These are phyloP conservation scores for Dendrobium catenatum DNA, from an alignment of 106 monocot genomes.

Conservation along the genomic window DNA sequence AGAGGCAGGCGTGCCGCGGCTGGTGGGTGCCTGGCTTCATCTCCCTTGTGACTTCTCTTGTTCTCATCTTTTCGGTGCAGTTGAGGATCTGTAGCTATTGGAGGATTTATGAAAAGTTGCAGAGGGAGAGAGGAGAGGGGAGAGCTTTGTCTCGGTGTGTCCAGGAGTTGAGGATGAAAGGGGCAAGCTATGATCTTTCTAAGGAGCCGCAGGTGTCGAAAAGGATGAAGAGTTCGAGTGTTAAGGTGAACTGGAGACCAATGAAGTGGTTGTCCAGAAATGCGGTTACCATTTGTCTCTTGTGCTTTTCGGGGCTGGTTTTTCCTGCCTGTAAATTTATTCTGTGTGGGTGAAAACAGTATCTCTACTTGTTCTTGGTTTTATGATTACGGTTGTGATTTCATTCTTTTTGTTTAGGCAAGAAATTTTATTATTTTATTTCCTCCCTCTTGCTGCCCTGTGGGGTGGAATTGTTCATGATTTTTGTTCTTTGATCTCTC, in stretches of 20 bases:
- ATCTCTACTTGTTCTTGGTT: not conserved
- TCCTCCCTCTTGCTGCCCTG: too few species aligned
- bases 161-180: slow-evolving; percentile 92
- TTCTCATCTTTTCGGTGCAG: slow-evolving; percentile 48
- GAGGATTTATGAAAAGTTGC: slow-evolving; percentile 28
- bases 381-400: too few species aligned
- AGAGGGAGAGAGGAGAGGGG: slow-evolving; percentile 46
- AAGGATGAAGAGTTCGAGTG: slow-evolving; percentile 77
- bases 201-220: slow-evolving; percentile 37
- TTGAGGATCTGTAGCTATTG: slow-evolving; percentile 41
- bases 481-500: too few species aligned
- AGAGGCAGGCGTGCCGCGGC: slow-evolving; percentile 10
- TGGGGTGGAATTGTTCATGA: too few species aligned
- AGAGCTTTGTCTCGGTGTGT: slow-evolving; percentile 55
- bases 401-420: too few species aligned
- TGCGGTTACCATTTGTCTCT: slow-evolving; percentile 32
- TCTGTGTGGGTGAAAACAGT: slow-evolving; percentile 36
- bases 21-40: slow-evolving; percentile 69
- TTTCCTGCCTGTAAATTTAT: slow-evolving; percentile 50
- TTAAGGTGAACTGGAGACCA: slow-evolving; percentile 57
- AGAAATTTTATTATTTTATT: too few species aligned
- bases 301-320: slow-evolving; percentile 33
- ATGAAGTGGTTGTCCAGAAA: slow-evolving; percentile 44
- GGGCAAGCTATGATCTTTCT: slow-evolving; percentile 65
- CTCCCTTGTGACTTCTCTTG: slow-evolving; percentile 62